These are phyloP conservation scores for Polygonum aviculare DNA, from an alignment of 148 eudicot species.

Conservation along the genomic window DNA sequence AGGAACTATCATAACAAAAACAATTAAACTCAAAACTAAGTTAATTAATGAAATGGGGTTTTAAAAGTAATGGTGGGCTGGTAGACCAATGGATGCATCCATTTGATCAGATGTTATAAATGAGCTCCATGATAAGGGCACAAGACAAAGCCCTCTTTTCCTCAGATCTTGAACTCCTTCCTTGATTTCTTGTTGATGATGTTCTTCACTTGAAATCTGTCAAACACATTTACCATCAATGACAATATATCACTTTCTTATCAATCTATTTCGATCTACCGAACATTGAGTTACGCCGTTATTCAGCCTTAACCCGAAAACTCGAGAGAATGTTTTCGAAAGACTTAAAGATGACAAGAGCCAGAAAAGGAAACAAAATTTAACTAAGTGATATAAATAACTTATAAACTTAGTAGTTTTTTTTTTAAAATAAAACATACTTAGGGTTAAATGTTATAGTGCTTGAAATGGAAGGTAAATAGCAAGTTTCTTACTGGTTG, in stretches of 20 bases:
- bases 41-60: background rate
- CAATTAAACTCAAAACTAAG: background rate
- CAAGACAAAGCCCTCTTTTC: conserved; percentile 29
- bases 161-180: conserved; percentile 15
- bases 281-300: no score
- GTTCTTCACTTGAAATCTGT: conserved; percentile 11
- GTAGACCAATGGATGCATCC: conserved; percentile 11
- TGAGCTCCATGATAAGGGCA: conserved; percentile 22
- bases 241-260: no score
- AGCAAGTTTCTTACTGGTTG: conserved; percentile 26
- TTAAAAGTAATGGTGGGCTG: conserved; percentile 3
- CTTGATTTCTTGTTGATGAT: background rate
- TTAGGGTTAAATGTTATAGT: no score
- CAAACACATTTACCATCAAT: background rate
- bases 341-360: no score
- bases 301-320: no score
- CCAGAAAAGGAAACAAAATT: no score
- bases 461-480: background rate
- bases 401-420: background rate
- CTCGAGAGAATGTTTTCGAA: no score
- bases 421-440: no score
- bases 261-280: no score
- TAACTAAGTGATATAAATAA: background rate
- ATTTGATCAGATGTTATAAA: conserved; percentile 16
- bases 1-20: background rate